Conservation (phyloP, 2,329 filamentous ascomycete genomes). For the Cladophialophora bantiana region DNA sequence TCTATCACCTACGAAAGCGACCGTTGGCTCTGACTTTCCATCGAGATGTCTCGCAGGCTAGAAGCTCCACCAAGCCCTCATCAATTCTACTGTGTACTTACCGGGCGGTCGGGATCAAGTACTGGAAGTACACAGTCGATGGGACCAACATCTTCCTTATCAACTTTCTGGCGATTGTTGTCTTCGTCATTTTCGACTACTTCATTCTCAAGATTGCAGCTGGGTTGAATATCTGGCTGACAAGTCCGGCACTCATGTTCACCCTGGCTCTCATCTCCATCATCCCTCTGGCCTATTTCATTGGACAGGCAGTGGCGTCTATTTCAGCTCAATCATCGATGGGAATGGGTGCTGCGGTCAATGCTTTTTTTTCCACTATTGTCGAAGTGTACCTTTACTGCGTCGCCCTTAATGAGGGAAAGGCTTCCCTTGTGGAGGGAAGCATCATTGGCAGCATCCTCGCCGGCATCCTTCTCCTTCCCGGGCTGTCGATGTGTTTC, state of each 20-base stretch:
- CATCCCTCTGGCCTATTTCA: conserved; percentile 97
- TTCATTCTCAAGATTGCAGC: conserved; percentile 74
- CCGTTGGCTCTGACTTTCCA: conserved; percentile 93
- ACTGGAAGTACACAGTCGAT: conserved; percentile 99
- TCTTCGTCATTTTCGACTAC: conserved; percentile 95
- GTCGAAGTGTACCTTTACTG: conserved; percentile 99
- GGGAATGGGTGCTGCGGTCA: conserved; percentile 95
- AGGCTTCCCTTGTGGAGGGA: conserved; percentile 90
- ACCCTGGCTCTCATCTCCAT: conserved; percentile 84
- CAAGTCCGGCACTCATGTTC: conserved; percentile 86
- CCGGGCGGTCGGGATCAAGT: conserved; percentile 88
- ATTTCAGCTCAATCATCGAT: conserved; percentile 99
- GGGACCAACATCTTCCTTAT: conserved; percentile 99
- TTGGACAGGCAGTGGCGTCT: conserved; percentile 95
- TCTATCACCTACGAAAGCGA: conserved; percentile 90
- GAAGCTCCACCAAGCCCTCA: conserved; percentile 73
- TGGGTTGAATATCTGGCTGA: conserved; percentile 74
- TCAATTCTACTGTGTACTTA: conserved; percentile 97
- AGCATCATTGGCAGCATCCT: conserved; percentile 98
- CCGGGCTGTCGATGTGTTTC: conserved; percentile 97
- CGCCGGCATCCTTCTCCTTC: conserved; percentile 91
- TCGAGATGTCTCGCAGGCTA: conserved; percentile 77
- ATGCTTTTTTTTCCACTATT: conserved; percentile 96
- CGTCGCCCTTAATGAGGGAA: conserved; percentile 89
- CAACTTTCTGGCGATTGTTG: conserved; percentile 91